Evolutionary conservation across 306 rosid species (phyloP).

Genomic region (Citrullus colocynthis): DNA sequence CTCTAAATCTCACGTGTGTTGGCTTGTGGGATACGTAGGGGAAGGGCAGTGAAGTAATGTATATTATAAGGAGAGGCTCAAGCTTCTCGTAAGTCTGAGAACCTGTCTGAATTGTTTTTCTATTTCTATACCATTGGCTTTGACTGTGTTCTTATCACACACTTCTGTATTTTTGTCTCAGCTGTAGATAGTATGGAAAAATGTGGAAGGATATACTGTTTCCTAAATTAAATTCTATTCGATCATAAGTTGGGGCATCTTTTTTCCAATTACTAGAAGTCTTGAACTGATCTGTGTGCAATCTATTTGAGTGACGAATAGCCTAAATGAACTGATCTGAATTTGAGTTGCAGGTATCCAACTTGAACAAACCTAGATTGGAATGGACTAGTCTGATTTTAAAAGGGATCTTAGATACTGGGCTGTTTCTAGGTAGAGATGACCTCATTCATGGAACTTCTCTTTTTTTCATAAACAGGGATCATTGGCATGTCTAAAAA

Average conservation of each 20-base stretch:
- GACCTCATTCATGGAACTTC: neutral
- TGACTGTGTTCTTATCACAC: neutral
- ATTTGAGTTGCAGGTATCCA: neutral
- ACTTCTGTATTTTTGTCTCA: neutral
- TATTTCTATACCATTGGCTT: neutral
- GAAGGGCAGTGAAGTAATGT: neutral
- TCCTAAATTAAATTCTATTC: neutral
- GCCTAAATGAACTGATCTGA: neutral
- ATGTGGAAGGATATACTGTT: neutral
- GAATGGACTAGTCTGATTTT: neutral
- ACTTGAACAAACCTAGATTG: neutral
- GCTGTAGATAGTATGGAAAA: neutral
- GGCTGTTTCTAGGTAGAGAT: neutral
- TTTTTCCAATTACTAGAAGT: neutral
- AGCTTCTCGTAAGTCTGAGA: neutral
- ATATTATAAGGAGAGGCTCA: neutral
- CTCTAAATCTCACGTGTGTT: neutral
- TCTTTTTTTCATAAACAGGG: constrained; percentile 32
- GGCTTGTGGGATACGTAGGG: neutral
- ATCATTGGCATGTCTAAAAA: constrained; percentile 64
- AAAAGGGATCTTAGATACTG: neutral
- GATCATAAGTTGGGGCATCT: neutral
- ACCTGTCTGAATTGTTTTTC: neutral
- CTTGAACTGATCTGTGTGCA: neutral
- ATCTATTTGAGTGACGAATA: neutral